Conservation (phyloP, 495 filamentous ascomycete species). For the Daldinia bambusicola region DNA sequence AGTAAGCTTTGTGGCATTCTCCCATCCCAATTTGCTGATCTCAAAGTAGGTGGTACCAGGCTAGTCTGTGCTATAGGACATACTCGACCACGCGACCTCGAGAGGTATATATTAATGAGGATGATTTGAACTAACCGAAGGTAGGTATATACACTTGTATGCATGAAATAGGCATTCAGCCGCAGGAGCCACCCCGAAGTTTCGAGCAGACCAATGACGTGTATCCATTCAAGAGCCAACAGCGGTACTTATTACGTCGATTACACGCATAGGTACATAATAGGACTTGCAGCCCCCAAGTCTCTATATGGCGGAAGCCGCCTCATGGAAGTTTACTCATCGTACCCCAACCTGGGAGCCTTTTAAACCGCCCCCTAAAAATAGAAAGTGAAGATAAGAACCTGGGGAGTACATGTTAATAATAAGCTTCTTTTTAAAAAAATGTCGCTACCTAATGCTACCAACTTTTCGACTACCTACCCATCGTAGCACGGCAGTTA, state of each 20-base stretch:
- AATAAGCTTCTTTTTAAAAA: not conserved
- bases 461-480: not conserved
- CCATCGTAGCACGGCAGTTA: not conserved
- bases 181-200: constrained; percentile 12
- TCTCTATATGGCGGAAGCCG: not conserved
- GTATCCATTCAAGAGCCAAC: not conserved
- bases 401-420: not conserved
- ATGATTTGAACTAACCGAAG: no score
- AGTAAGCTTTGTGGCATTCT: not conserved
- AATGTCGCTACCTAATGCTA: not conserved
- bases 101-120: not conserved
- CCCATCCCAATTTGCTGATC: not conserved
- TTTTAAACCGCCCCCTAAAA: not conserved
- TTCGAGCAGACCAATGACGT: constrained; percentile 23
- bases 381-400: not conserved
- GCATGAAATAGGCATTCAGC: constrained; percentile 26
- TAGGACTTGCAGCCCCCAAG: not conserved
- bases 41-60: not conserved
- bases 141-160: constrained; percentile 19
- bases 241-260: not conserved
- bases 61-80: not conserved
- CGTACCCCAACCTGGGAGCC: not conserved
- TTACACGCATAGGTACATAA: not conserved
- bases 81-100: not conserved
- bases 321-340: not conserved